phyloP scores from a whole-genome alignment of 176 grass and related monocot genomes.

The maize (Zea mays) region DNA sequence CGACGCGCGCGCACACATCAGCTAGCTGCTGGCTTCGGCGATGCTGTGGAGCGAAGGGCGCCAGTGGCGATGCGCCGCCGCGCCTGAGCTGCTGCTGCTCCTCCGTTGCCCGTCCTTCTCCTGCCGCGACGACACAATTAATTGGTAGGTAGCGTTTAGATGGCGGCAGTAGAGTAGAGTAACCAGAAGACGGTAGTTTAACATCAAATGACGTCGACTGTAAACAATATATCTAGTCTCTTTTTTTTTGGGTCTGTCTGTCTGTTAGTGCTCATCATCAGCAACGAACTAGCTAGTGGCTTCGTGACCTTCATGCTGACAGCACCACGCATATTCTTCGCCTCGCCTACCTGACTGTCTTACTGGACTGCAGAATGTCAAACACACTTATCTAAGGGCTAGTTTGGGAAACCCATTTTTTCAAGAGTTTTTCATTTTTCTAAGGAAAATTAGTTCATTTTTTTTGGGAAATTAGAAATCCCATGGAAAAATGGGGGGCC shows the following conservation, averaged over 20 bases:
- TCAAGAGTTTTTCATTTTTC: too few relatives aligned
- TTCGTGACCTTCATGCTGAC: constrained; percentile 5
- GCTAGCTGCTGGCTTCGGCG: constrained; percentile 52
- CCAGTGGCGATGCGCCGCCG: constrained; percentile 62
- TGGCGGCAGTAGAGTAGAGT: constrained; percentile 38
- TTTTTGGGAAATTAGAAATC: too few relatives aligned
- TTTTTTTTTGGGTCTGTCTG: not conserved
- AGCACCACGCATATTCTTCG: constrained; percentile 30
- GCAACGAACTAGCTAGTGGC: not conserved
- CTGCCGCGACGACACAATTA: constrained; percentile 6
- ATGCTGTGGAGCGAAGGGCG: constrained; percentile 83
- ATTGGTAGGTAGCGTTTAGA: not conserved
- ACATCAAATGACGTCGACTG: too few relatives aligned
- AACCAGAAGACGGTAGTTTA: constrained; percentile 1
- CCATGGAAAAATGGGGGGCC: too few relatives aligned
- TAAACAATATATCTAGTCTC: too few relatives aligned
- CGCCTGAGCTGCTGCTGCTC: constrained; percentile 25
- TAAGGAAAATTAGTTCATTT: too few relatives aligned
- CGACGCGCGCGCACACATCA: not conserved
- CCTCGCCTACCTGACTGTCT: constrained; percentile 20
- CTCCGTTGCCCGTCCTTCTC: constrained; percentile 26
- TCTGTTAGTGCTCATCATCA: constrained; percentile 13
- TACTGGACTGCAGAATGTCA: constrained; percentile 43
- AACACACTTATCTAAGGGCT: too few relatives aligned
- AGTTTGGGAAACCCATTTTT: too few relatives aligned